Conservation (phyloP, 352 stramenopile genomes). For the Phytophthora citrophthora region DNA sequence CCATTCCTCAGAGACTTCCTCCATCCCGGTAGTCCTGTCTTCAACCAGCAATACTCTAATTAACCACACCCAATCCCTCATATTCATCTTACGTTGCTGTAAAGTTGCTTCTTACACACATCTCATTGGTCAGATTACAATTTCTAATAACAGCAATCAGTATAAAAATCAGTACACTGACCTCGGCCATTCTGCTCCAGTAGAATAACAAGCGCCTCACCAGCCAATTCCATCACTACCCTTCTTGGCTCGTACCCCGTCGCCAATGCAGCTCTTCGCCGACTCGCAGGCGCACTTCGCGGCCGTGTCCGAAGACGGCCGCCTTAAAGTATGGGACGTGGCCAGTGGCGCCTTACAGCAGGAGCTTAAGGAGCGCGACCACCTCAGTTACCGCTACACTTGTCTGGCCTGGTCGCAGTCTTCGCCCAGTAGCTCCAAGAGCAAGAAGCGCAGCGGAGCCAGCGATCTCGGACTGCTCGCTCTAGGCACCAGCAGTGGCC, state of each 20-base stretch:
- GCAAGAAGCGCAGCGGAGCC: conserved; percentile 56
- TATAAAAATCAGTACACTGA: neutral
- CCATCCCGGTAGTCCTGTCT: neutral
- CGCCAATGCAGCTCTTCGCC: conserved; percentile 77
- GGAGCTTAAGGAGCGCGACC: conserved; percentile 84
- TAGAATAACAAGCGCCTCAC: conserved; percentile 29
- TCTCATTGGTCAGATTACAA: neutral
- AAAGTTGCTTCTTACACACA: neutral
- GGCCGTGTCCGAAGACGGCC: conserved; percentile 81
- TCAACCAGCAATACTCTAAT: neutral
- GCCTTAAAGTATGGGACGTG: conserved; percentile 86
- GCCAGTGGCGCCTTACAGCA: conserved; percentile 65
- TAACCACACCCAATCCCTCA: conserved; percentile 24
- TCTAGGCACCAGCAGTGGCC: conserved; percentile 72
- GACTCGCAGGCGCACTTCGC: conserved; percentile 80
- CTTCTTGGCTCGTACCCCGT: conserved; percentile 8
- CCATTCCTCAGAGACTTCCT: conserved; percentile 22
- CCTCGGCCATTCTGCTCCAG: conserved; percentile 62
- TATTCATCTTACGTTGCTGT: neutral
- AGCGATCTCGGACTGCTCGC: conserved; percentile 61
- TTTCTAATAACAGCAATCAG: neutral
- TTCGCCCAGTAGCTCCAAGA: conserved; percentile 21
- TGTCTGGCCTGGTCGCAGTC: conserved; percentile 69
- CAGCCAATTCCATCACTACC: conserved; percentile 30
- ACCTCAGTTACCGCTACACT: conserved; percentile 87